A percentile compares a stretch with the other conserved stretches of the same genome.
These are phyloP conservation scores for Dryas alaskensis DNA, from an alignment of 306 rosid species.

Conservation along the genomic window DNA sequence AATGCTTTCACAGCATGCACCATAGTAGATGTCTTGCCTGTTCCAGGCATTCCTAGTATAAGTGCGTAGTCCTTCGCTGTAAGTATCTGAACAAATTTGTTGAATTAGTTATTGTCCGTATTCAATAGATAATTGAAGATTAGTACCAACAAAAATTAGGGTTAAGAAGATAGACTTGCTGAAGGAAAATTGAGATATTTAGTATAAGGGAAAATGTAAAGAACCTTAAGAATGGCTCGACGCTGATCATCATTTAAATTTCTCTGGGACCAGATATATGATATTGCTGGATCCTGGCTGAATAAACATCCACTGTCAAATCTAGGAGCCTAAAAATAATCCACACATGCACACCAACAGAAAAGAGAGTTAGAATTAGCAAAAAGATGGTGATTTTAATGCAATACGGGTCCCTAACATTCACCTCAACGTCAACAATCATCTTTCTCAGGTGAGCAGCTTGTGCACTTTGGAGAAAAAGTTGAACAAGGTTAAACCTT, in stretches of 20 bases:
- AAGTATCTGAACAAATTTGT: conserved; percentile 59
- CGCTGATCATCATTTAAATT: conserved; percentile 87
- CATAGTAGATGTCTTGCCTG: conserved; percentile 95
- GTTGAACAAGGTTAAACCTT: conserved; percentile 85
- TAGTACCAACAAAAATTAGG: not conserved
- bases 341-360: conserved; percentile 21
- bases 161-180: conserved; percentile 21
- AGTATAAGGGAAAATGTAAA: not conserved
- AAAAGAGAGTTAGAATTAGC: conserved; percentile 17
- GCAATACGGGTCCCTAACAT: conserved; percentile 12
- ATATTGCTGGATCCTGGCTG: conserved; percentile 94
- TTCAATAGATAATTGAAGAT: not conserved
- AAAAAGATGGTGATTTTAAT: conserved; percentile 6
- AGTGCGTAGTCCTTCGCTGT: conserved; percentile 85
- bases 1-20: conserved; percentile 97
- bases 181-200: conserved; percentile 3
- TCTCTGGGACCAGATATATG: conserved; percentile 74
- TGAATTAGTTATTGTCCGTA: conserved; percentile 1
- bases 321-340: conserved; percentile 70
- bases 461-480: conserved; percentile 59
- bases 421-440: conserved; percentile 87
- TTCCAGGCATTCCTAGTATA: conserved; percentile 98
- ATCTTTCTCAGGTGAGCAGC: conserved; percentile 70
- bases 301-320: conserved; percentile 75
- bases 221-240: conserved; percentile 85